These are phyloP conservation scores for Paramecium tetraurelia DNA, from an alignment of 73 alveolate species.

Conservation along the genomic window DNA sequence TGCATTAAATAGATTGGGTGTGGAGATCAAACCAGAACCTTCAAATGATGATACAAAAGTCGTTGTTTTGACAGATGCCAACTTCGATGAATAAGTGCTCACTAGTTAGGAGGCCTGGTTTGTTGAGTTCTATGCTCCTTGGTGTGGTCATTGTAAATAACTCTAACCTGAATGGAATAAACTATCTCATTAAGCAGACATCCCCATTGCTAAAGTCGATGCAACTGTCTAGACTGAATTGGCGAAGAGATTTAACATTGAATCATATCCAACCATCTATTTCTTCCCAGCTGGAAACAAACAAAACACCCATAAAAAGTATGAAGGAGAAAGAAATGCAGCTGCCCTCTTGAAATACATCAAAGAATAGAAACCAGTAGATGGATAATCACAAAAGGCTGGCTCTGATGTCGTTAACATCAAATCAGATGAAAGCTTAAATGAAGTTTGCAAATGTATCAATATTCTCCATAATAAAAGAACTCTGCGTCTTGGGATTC, in stretches of 20 bases:
- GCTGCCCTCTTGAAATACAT: constrained; percentile 75
- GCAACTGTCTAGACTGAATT: constrained; percentile 84
- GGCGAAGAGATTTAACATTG: constrained; percentile 77
- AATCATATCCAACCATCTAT: constrained; percentile 88
- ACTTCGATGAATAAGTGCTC: constrained; percentile 68
- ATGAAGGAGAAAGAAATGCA: constrained; percentile 70
- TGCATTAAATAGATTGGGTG: constrained; percentile 69
- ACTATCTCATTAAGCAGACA: constrained; percentile 75
- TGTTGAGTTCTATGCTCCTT: constrained; percentile 86
- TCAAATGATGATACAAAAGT: constrained; percentile 69
- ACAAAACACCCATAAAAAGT: constrained; percentile 69
- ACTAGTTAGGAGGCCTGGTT: constrained; percentile 76
- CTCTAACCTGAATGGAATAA: constrained; percentile 83
- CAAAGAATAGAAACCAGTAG: constrained; percentile 73
- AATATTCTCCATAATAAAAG: not conserved
- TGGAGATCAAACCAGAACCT: constrained; percentile 37
- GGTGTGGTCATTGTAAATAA: constrained; percentile 92
- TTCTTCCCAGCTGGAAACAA: constrained; percentile 75
- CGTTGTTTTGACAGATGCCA: constrained; percentile 71
- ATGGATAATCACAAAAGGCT: not conserved
- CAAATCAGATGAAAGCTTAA: not conserved
- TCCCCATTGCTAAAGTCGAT: constrained; percentile 92
- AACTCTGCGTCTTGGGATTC: constrained; percentile 14
- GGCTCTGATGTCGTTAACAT: not conserved
- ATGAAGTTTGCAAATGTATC: not conserved